Percentiles rank a stretch among this genome's conserved stretches.
phyloP scores from a whole-genome alignment of 176 grass and related monocot species.

The Carex myosuroides region DNA sequence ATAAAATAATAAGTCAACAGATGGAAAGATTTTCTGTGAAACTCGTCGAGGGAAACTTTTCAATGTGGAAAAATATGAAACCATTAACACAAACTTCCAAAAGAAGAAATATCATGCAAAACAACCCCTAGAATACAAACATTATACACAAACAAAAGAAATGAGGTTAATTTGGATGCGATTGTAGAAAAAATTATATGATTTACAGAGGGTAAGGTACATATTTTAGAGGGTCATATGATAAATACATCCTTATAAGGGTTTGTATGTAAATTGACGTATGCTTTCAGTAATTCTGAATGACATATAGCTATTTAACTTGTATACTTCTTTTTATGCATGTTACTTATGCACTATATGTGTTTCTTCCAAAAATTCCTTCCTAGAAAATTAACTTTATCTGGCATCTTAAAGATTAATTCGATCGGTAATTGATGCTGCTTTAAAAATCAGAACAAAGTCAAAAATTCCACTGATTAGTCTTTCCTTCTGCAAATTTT shows the following conservation, averaged over 20 bases:
- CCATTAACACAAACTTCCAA: neutral
- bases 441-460: neutral
- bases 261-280: neutral
- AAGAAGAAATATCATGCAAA: neutral
- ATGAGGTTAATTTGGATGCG: neutral
- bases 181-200: too few species aligned
- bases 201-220: too few species aligned
- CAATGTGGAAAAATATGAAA: neutral
- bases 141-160: neutral
- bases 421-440: neutral
- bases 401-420: neutral
- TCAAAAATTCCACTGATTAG: too few species aligned
- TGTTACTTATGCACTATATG: conserved; percentile 9
- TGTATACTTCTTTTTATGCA: neutral
- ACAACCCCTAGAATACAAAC: neutral
- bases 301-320: neutral
- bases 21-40: neutral
- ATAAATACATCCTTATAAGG: too few species aligned
- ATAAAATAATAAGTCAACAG: neutral
- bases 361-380: neutral
- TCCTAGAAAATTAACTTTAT: neutral
- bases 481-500: neutral
- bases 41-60: neutral
- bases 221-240: too few species aligned
- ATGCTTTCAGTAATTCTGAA: neutral